A percentile compares a stretch with the other conserved stretches of the same genome.
Evolutionary conservation across 169 alveolate genomes (phyloP).

Genomic region (Cyclospora cayetanensis): DNA sequence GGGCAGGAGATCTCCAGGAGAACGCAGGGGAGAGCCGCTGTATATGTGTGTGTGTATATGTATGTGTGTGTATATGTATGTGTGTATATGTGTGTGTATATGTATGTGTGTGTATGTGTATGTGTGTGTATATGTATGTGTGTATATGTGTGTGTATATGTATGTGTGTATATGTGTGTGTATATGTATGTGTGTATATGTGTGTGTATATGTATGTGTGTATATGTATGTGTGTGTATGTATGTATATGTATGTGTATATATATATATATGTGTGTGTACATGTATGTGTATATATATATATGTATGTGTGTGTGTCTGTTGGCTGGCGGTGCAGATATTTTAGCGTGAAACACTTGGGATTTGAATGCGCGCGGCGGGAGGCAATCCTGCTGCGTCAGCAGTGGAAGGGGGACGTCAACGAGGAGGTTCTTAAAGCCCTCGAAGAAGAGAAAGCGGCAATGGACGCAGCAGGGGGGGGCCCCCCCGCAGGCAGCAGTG

Average conservation of each 20-base stretch:
- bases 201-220: not conserved
- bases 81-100: no score
- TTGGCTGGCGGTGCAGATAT: constrained; percentile 1
- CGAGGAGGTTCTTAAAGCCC: not conserved
- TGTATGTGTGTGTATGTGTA: no score
- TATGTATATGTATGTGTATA: not conserved
- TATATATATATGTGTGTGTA: not conserved
- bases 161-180: not conserved
- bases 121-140: no score
- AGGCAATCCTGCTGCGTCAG: constrained; percentile 60
- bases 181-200: not conserved
- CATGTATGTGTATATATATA: not conserved
- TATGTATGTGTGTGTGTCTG: not conserved
- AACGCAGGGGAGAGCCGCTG: no score
- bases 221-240: not conserved
- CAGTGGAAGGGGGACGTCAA: constrained; percentile 55
- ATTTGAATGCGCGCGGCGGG: constrained; percentile 48
- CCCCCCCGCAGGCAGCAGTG: not conserved
- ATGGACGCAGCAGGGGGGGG: not conserved
- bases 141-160: not conserved
- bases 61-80: not conserved
- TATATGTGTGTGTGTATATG: not conserved
- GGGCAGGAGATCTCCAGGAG: no score
- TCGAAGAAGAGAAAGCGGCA: not conserved
- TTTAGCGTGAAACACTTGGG: constrained; percentile 56